Conservation (phyloP, 2,329 filamentous ascomycete genomes). For the Fusarium metavorans region DNA sequence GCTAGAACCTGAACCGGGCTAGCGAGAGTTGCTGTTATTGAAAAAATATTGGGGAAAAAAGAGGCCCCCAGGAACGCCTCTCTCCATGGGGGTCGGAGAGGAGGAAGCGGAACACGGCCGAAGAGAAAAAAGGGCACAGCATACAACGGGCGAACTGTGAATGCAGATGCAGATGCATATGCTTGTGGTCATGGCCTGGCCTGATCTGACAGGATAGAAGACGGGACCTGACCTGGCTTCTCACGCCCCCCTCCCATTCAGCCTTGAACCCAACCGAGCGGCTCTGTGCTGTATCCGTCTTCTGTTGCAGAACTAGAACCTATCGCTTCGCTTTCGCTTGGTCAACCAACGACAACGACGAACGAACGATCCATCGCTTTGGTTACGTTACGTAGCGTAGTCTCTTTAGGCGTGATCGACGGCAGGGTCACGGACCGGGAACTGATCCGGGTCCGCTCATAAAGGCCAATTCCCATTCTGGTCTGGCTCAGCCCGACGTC, state of each 20-base stretch:
- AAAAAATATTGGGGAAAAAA: background rate
- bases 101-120: slow-evolving; percentile 25
- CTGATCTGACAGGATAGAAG: background rate
- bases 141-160: background rate
- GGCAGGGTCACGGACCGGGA: slow-evolving; percentile 22
- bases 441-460: slow-evolving; percentile 3
- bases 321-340: slow-evolving; percentile 5
- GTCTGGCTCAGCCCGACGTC: background rate
- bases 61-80: slow-evolving; percentile 23
- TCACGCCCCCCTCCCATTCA: background rate
- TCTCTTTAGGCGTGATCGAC: slow-evolving; percentile 17
- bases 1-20: slow-evolving; percentile 10
- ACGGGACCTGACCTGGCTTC: background rate
- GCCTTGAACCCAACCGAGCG: slow-evolving; percentile 1
- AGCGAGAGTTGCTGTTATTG: background rate
- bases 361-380: background rate
- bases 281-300: slow-evolving; percentile 4
- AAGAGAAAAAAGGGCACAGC: slow-evolving; percentile 3
- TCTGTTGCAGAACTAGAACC: slow-evolving; percentile 6
- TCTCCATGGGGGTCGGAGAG: slow-evolving; percentile 9
- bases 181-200: background rate
- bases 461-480: background rate
- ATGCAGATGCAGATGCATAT: slow-evolving; percentile 1
- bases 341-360: background rate
- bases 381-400: background rate